Conservation (phyloP, 352 stramenopile genomes). For the Labyrinthula sp. region DNA sequence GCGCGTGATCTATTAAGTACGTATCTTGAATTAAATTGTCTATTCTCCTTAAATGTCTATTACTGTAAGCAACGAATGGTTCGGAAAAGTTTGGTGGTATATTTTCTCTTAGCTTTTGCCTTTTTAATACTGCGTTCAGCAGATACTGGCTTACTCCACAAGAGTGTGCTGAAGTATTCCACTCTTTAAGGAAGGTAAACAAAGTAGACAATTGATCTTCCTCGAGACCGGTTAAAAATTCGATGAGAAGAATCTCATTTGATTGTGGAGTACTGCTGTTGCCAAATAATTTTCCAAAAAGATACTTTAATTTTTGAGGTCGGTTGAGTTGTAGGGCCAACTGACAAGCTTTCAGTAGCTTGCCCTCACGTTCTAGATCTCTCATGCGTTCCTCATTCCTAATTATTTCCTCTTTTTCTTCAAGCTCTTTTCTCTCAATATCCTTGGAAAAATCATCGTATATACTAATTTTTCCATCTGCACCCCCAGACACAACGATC, state of each 20-base stretch:
- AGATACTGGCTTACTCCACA: constrained; percentile 48
- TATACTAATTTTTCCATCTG: not conserved
- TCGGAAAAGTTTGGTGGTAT: constrained; percentile 46
- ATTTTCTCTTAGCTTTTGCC: constrained; percentile 44
- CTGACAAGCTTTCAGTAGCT: constrained; percentile 24
- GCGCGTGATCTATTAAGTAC: constrained; percentile 51
- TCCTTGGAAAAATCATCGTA: not conserved
- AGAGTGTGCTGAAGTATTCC: constrained; percentile 61
- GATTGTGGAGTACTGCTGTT: no score
- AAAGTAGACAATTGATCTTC: constrained; percentile 49
- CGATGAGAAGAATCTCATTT: constrained; percentile 45
- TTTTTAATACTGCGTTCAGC: constrained; percentile 46
- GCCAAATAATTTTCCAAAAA: no score
- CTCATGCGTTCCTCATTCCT: not conserved
- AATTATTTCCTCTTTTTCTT: not conserved
- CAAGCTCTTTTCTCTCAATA: not conserved
- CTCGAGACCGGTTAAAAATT: constrained; percentile 43
- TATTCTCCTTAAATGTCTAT: constrained; percentile 59
- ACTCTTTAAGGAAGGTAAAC: constrained; percentile 53
- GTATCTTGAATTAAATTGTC: constrained; percentile 61
- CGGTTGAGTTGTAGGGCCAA: no score
- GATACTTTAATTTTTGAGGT: no score
- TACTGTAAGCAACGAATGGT: constrained; percentile 56
- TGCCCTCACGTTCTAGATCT: not conserved
- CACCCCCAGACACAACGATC: constrained; percentile 40